Base-by-base conservation (phyloP, 2,329 filamentous ascomycete genomes). In the Phialocephala sp. region DNA sequence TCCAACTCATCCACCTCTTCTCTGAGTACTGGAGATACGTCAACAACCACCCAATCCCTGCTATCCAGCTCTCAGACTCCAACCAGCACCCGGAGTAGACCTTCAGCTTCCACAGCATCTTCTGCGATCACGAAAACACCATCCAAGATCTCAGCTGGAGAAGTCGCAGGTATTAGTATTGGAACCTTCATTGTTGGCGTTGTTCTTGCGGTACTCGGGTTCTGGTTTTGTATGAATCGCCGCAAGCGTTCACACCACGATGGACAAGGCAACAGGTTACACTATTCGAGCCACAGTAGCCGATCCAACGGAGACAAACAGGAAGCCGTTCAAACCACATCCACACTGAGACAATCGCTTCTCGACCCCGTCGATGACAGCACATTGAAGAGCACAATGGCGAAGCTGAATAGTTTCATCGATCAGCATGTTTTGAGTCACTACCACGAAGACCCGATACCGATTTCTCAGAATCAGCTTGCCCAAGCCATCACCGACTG, bases 341-440 rank as follows among this genome's bases (percentile, higher is more conserved):
- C 50, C 18, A 22, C 18, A 1, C 8, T 15, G 5, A 69, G 72
- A n/a, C 76, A 78, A 39, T 79, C 79, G 52, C 73, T 81, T 8
- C 73, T 80, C 12, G 75, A 78, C 15, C 66, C 76, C 1, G 76
- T 71, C 0, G 74, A 80, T 0, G 79, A 82, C 63, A 71, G 74
- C n/a, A 74, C 78, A 2, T 75, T 81, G 9, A 65, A 68, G 4
- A 52, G 65, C 4, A 78, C 80, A 54, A 65, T 81, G 6, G 67
- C 72, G 4, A 72, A 77, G 0, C 63, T 82, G 2, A 72, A 73
- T 1, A 71, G 76, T 5, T 74, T 81, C 5, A 75, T 82, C 12
- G 73, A 77, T 35, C 75, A 79, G 43, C 81, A 83, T 65, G 77
- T 80, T 45, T 76, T 81, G 61, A 76, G 72, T 60, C 69, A 80